Conservation (phyloP, 1,139 yeast genomes). For the Scheffersomyces illinoinensis region DNA sequence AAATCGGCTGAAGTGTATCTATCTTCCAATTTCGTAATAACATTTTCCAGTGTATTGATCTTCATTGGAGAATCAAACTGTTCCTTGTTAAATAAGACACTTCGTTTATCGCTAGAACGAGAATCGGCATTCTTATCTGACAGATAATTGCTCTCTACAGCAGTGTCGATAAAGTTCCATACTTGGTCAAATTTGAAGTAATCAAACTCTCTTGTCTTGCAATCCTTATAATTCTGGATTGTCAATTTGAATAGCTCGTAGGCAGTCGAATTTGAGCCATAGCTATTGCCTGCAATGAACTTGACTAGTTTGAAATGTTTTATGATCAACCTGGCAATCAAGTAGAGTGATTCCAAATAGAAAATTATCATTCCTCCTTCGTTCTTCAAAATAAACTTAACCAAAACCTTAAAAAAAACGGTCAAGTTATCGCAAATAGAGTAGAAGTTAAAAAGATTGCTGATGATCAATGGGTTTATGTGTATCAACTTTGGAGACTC, state of each 20-base stretch:
- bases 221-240: conserved; percentile 36
- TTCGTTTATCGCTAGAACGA: conserved; percentile 1
- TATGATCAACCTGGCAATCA: conserved; percentile 34
- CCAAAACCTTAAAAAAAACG: conserved; percentile 42
- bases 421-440: conserved; percentile 37
- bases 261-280: conserved; percentile 30
- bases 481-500: conserved; percentile 40
- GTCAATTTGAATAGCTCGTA: conserved; percentile 39
- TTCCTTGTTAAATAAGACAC: conserved; percentile 16
- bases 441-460: conserved; percentile 35
- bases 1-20: conserved; percentile 27
- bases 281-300: conserved; percentile 25
- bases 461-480: conserved; percentile 33
- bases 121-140: conserved; percentile 1
- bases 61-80: conserved; percentile 39
- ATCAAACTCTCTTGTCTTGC: conserved; percentile 33
- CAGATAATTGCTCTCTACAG: conserved; percentile 21
- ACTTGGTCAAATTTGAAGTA: conserved; percentile 31
- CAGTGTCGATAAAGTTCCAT: conserved; percentile 40
- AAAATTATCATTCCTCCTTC: conserved; percentile 44
- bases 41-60: conserved; percentile 21
- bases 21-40: conserved; percentile 17
- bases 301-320: conserved; percentile 41
- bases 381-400: conserved; percentile 38
- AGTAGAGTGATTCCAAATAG: conserved; percentile 42